These are phyloP conservation scores for Pythium rishiriense DNA, from an alignment of 352 stramenopile species.

Conservation along the genomic window DNA sequence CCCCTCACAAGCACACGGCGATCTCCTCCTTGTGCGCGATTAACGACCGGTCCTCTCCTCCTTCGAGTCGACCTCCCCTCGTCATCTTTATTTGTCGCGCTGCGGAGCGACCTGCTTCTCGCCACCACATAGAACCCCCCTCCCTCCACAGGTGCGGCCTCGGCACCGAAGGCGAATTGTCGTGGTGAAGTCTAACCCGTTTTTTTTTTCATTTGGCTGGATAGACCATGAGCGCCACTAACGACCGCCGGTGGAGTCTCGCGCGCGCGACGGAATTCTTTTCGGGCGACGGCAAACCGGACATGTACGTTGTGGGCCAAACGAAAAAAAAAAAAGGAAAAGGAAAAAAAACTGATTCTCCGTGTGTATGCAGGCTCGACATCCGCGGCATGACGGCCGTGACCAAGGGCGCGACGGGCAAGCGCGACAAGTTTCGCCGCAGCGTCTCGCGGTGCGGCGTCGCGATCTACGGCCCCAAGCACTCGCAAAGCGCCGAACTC, in stretches of 20 bases:
- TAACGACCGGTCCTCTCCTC: slow-evolving; percentile 4
- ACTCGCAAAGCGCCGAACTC: slow-evolving; percentile 55
- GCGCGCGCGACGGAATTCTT: slow-evolving; percentile 88
- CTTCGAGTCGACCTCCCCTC: neutral
- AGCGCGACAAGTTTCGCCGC: slow-evolving; percentile 89
- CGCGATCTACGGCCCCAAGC: slow-evolving; percentile 86
- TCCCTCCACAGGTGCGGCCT: neutral
- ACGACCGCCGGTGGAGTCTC: slow-evolving; percentile 81
- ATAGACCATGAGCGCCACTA: slow-evolving; percentile 29
- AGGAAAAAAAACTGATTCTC: neutral
- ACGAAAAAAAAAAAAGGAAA: neutral
- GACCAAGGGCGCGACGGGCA: slow-evolving; percentile 80
- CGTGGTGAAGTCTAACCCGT: slow-evolving; percentile 3
- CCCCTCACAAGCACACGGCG: slow-evolving; percentile 6
- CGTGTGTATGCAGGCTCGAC: slow-evolving; percentile 52
- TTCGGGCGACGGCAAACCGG: slow-evolving; percentile 83
- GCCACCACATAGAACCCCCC: neutral
- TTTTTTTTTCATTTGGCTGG: neutral
- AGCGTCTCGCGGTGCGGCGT: slow-evolving; percentile 83
- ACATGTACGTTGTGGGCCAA: slow-evolving; percentile 52
- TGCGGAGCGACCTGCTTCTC: neutral
- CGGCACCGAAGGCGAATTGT: neutral
- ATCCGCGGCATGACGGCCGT: slow-evolving; percentile 87
- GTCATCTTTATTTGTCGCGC: neutral
- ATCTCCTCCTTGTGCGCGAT: neutral